Evolutionary conservation across 192 early-diverging fungal genomes (phyloP), one percentile per base, ranked within the genome.

Genomic region (Lobosporangium transversale): DNA sequence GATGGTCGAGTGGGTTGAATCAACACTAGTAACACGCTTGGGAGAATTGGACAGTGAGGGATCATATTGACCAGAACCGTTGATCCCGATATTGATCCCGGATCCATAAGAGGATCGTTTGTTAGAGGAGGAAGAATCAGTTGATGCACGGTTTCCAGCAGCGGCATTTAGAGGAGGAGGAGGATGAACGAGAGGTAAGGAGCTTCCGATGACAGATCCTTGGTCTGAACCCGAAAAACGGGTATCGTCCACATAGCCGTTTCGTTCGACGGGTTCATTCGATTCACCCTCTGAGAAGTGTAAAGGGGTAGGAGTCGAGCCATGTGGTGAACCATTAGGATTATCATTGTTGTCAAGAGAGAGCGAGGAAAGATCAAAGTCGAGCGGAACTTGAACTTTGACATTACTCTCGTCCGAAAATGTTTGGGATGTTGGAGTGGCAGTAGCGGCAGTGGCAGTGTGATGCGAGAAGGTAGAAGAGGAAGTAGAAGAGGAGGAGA

Each of bases 221-320:
- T 67, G 59, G 26, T 76, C 73, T 2, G 73, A 76, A 10, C 73
- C 73, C 44, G 73, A 76, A 40, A 55, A 76, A 21, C 73, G 45
- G 15, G 58, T 67, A 24, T 76, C 73, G 24, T 76, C 73, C 4
- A 58, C 73, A 45, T 76, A 76, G 11, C 73, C 73, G 18, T 58
- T 56, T 31, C 73, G 33, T 35, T 76, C 73, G 0, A 62, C 36
- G 17, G 73, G 73, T 36, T 52, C 52, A 20, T 62, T 58, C 4
- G 73, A 53, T 33, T 76, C 73, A 11, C 53, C 44, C 18, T 75
- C 70, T 7, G 52, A n/a, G 17, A 67, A 51, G 15, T 54, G 73
- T 23, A 76, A 20, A 4, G 73, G 73, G 12, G 55, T 20, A 2
- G 73, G 51, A 23, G 58, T 20, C 7, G 37, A 10, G 8, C 8